A percentile compares a stretch with the other conserved stretches of the same genome.
phyloP scores from a whole-genome alignment of 2,329 filamentous ascomycete species.

The Talaromyces rugulosus region DNA sequence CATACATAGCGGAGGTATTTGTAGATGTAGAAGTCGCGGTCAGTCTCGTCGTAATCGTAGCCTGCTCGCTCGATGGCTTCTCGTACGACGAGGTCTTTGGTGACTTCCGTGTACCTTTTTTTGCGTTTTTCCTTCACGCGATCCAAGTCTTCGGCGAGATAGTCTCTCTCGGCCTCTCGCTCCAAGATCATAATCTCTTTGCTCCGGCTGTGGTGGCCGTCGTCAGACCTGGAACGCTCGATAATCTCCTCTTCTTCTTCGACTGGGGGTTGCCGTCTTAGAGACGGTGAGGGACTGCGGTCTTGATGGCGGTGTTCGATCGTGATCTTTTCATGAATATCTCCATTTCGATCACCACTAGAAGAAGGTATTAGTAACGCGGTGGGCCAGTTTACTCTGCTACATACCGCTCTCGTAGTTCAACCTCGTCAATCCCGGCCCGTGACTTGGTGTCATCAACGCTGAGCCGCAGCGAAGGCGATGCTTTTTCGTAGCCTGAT shows the following conservation, averaged over 20 bases:
- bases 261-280: conserved; percentile 21
- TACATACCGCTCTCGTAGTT: conserved; percentile 50
- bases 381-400: background rate
- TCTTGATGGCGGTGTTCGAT: conserved; percentile 45
- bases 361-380: background rate
- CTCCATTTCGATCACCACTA: conserved; percentile 39
- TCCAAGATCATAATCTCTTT: conserved; percentile 6
- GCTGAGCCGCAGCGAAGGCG: conserved; percentile 19
- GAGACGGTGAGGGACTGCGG: conserved; percentile 29
- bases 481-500: conserved; percentile 22
- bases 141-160: conserved; percentile 41
- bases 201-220: conserved; percentile 19
- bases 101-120: conserved; percentile 94
- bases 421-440: conserved; percentile 49
- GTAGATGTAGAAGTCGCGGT: conserved; percentile 87
- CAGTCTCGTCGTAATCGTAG: conserved; percentile 88
- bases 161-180: conserved; percentile 20
- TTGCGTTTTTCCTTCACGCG: conserved; percentile 38
- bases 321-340: conserved; percentile 59
- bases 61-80: conserved; percentile 82
- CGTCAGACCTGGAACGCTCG: conserved; percentile 23
- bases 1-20: conserved; percentile 84
- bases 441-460: conserved; percentile 14
- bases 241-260: conserved; percentile 18
- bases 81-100: conserved; percentile 80